Percentiles rank a stretch among this genome's conserved stretches.
Evolutionary conservation across 345 rosid genomes (phyloP).

Genomic region (Passiflora organensis): DNA sequence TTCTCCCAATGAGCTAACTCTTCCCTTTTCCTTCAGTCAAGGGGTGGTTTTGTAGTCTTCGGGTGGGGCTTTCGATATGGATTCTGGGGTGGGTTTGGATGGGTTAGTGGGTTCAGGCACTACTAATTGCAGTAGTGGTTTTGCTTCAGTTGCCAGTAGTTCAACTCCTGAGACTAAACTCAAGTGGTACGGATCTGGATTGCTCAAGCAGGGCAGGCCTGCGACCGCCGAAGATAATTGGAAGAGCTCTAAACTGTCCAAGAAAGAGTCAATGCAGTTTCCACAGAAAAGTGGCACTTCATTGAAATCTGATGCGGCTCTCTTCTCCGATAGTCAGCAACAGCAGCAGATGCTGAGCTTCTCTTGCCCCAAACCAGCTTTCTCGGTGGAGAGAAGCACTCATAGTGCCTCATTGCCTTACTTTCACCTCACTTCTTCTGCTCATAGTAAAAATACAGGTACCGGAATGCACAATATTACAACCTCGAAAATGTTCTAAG

Average conservation of each 20-base stretch:
- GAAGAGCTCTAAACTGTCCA: slow-evolving; percentile 48
- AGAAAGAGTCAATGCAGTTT: slow-evolving; percentile 36
- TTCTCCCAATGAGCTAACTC: slow-evolving; percentile 3
- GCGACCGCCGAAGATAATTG: slow-evolving; percentile 36
- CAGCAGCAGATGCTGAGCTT: slow-evolving; percentile 59
- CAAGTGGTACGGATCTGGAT: slow-evolving; percentile 57
- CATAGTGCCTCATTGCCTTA: slow-evolving; percentile 35
- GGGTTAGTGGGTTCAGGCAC: slow-evolving; percentile 40
- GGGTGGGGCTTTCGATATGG: slow-evolving; percentile 30
- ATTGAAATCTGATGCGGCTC: slow-evolving; percentile 33
- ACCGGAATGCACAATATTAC: no score
- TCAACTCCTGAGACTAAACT: no score
- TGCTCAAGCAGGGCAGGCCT: slow-evolving; percentile 53
- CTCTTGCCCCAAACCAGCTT: slow-evolving; percentile 46
- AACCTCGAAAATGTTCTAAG: slow-evolving; percentile 7
- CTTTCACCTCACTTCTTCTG: slow-evolving; percentile 40
- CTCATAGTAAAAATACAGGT: slow-evolving; percentile 39
- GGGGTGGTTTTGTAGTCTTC: slow-evolving; percentile 17
- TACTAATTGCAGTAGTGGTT: slow-evolving; percentile 10
- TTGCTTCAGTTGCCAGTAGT: no score
- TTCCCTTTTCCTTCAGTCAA: slow-evolving; percentile 10
- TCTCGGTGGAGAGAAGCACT: slow-evolving; percentile 17
- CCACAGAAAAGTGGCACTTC: slow-evolving; percentile 24
- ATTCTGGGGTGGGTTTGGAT: slow-evolving; percentile 50
- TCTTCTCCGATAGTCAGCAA: slow-evolving; percentile 34